phyloP scores from a whole-genome alignment of 805 yeast species.

The Ogataea wickerhamii region DNA sequence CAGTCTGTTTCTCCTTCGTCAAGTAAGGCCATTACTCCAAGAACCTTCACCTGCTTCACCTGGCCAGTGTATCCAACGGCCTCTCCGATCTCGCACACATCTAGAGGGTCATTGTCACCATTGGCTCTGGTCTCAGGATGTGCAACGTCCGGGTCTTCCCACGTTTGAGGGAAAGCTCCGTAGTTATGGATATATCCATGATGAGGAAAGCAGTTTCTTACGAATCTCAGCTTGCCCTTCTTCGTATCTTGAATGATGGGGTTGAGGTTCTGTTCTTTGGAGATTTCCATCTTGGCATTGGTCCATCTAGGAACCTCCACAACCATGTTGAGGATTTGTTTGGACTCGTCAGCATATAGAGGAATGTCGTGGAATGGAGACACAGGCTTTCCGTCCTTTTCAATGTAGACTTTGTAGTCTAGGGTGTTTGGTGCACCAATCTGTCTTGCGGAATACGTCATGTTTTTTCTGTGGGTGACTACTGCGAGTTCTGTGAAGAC shows the following conservation, averaged over 20 bases:
- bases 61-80: slow-evolving; percentile 63
- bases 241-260: slow-evolving; percentile 97
- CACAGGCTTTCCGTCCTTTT: slow-evolving; percentile 89
- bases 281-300: slow-evolving; percentile 94
- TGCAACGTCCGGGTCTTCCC: slow-evolving; percentile 69
- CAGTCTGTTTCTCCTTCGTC: slow-evolving; percentile 92
- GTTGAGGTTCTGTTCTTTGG: slow-evolving; percentile 78
- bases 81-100: slow-evolving; percentile 80
- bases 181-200: slow-evolving; percentile 98
- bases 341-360: slow-evolving; percentile 89
- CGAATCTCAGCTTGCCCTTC: slow-evolving; percentile 94
- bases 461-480: slow-evolving; percentile 25
- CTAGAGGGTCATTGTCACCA: slow-evolving; percentile 86
- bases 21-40: slow-evolving; percentile 91
- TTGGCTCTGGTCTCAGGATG: slow-evolving; percentile 65
- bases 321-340: slow-evolving; percentile 71
- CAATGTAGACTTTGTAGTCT: slow-evolving; percentile 88
- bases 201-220: slow-evolving; percentile 97
- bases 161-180: slow-evolving; percentile 96
- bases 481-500: too few species aligned
- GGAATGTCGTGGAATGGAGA: slow-evolving; percentile 96
- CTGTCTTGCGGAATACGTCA: slow-evolving; percentile 86
- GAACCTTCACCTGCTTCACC: slow-evolving; percentile 82
- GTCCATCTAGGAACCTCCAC: slow-evolving; percentile 99
- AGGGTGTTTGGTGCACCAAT: slow-evolving; percentile 94